Percentiles rank a stretch among this genome's conserved stretches.
Evolutionary conservation across 2,329 filamentous ascomycete genomes (phyloP).

Genomic region (Xylariaceae sp.): DNA sequence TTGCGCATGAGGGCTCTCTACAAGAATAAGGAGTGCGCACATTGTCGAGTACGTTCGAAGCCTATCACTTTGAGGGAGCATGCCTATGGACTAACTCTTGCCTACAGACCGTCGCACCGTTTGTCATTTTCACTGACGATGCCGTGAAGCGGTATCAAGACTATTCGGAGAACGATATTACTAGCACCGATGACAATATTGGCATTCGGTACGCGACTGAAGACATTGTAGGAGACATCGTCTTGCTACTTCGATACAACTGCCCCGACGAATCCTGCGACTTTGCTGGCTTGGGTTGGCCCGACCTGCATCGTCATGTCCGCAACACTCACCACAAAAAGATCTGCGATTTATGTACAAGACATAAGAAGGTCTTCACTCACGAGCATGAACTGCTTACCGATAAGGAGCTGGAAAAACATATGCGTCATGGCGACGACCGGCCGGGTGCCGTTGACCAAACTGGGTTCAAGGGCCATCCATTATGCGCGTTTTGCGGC

Average conservation of each 20-base stretch:
- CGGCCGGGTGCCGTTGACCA: constrained; percentile 85
- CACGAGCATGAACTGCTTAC: constrained; percentile 95
- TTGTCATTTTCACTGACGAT: constrained; percentile 90
- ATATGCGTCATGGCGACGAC: constrained; percentile 89
- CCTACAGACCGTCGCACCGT: constrained; percentile 59
- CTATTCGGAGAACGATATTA: constrained; percentile 69
- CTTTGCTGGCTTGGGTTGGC: constrained; percentile 69
- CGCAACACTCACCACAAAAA: constrained; percentile 76
- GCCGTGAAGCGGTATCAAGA: constrained; percentile 77
- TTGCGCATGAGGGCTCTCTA: constrained; percentile 88
- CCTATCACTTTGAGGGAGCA: not conserved
- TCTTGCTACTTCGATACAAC: constrained; percentile 86
- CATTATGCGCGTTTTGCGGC: constrained; percentile 87
- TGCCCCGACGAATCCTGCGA: constrained; percentile 79
- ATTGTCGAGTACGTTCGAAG: constrained; percentile 68
- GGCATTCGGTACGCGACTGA: constrained; percentile 88
- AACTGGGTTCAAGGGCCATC: constrained; percentile 94
- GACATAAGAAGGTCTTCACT: constrained; percentile 97
- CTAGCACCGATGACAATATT: constrained; percentile 74
- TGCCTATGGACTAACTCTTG: constrained; percentile 4
- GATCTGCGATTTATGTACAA: constrained; percentile 48
- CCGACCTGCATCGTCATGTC: constrained; percentile 76
- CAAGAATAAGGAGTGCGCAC: constrained; percentile 94
- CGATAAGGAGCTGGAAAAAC: constrained; percentile 71
- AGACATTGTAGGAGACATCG: constrained; percentile 86